Evolutionary conservation across 805 yeast genomes (phyloP), one percentile per base, ranked within the genome.

Genomic region (Saturnispora ahearnii): DNA sequence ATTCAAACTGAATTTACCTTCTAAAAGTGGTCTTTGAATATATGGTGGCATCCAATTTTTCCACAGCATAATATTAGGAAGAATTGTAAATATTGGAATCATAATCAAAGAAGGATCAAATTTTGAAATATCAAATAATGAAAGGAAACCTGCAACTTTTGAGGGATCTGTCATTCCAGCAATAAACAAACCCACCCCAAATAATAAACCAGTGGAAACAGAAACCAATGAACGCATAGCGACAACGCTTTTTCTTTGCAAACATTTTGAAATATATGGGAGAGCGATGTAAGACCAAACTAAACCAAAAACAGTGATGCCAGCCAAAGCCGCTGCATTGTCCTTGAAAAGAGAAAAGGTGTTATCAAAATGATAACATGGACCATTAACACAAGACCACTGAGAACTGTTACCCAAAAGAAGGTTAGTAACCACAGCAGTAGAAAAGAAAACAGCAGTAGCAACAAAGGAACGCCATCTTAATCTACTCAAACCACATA

Each of bases 81-180:
- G 28, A 9, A 77, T 67, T 0, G 73, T 66, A 41, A 72, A 70
- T 2, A 73, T 30, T 13, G 72, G 60, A 33, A 77, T 75, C 68
- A 76, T 58, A 0, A 57, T 53, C 49, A 76, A 54, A 0, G 79
- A 73, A 1, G 81, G 81, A 47, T 76, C 79, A 51, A 74, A 75
- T 45, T 65, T 66, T 8, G 58, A 46, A 1, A 64, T 60, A 3
- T 61, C 51, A 0, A 66, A 55, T 0, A 77, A 51, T 0, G 77
- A 61, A 26, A 76, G 57, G 53, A 76, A 76, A 2, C 80, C 79
- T 1, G 67, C 56, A 0, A 76, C 74, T 53, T 73, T 76, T 0
- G 63, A 50, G 0, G 74, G 70, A 12, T 65, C 55, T 0, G 72
- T 66, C 76, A 76, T 73, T 2, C 81, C 81, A 1, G 78, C 62